Conservation (phyloP, 805 yeast species). For the Komagataella pastoris region DNA sequence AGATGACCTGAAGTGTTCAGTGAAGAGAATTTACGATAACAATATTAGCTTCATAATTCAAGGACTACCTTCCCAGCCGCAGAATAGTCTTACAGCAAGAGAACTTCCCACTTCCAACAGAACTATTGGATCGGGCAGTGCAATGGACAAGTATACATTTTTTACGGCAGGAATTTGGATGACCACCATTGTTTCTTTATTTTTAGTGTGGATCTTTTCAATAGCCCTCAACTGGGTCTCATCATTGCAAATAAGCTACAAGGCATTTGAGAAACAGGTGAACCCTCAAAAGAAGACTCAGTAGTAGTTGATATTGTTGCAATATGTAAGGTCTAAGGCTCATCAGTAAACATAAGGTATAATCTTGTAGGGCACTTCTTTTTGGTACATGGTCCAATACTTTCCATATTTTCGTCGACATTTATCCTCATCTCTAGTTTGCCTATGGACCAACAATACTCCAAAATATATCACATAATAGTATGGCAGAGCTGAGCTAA, state of each 20-base stretch:
- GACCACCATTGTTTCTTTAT: slow-evolving; percentile 50
- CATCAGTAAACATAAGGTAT: slow-evolving; percentile 71
- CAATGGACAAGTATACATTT: slow-evolving; percentile 55
- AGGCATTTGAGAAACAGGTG: slow-evolving; percentile 64
- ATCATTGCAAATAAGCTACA: slow-evolving; percentile 64
- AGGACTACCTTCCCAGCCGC: not conserved
- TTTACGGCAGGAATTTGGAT: slow-evolving; percentile 76
- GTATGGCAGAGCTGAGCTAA: slow-evolving; percentile 70
- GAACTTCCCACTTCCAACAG: not conserved
- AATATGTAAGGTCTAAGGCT: not conserved
- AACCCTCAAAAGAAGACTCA: slow-evolving; percentile 34
- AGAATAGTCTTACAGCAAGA: not conserved
- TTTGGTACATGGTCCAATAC: slow-evolving; percentile 76
- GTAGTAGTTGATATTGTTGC: slow-evolving; percentile 4
- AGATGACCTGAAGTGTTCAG: not conserved
- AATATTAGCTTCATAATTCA: not conserved
- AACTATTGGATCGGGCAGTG: slow-evolving; percentile 15
- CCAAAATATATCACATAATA: slow-evolving; percentile 81
- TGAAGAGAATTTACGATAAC: not conserved
- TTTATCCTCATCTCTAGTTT: slow-evolving; percentile 81
- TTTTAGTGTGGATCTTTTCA: slow-evolving; percentile 42
- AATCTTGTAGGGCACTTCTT: slow-evolving; percentile 74
- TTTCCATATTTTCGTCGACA: slow-evolving; percentile 79
- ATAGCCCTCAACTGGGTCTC: slow-evolving; percentile 63
- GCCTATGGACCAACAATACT: slow-evolving; percentile 73